Conservation (phyloP, 179 eudicot genomes). For the Vitellaria paradoxa region DNA sequence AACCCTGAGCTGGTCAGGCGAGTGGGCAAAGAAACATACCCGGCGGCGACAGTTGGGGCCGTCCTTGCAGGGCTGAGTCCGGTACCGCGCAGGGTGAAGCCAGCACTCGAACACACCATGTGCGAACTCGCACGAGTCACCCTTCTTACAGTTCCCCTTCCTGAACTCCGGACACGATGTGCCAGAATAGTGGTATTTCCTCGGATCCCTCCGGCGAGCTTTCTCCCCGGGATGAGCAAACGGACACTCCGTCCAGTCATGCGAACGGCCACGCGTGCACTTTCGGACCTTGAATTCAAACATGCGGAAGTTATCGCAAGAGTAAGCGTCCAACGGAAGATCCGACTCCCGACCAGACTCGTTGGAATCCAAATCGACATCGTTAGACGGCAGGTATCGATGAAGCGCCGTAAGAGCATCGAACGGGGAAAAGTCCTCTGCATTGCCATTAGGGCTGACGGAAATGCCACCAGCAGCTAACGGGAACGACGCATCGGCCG, state of each 20-base stretch:
- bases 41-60: constrained; percentile 52
- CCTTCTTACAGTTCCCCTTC: constrained; percentile 56
- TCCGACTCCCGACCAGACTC: too few species aligned
- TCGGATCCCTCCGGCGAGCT: constrained; percentile 69
- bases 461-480: too few species aligned
- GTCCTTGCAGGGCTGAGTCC: constrained; percentile 77
- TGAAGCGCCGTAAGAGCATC: constrained; percentile 43
- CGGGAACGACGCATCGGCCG: constrained; percentile 15
- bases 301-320: constrained; percentile 58
- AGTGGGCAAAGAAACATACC: constrained; percentile 77
- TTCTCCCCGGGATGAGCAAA: constrained; percentile 77
- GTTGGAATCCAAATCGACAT: too few species aligned
- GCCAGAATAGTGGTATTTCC: constrained; percentile 56
- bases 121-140: constrained; percentile 61
- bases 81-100: constrained; percentile 67
- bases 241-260: constrained; percentile 87
- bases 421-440: constrained; percentile 26
- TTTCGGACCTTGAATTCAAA: constrained; percentile 65
- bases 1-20: constrained; percentile 57
- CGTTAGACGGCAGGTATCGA: constrained; percentile 42
- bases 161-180: constrained; percentile 67
- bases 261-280: constrained; percentile 61
- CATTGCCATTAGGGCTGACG: too few species aligned
- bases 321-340: constrained; percentile 23
- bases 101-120: constrained; percentile 82